Percentiles rank a stretch among this genome's conserved stretches.
These are phyloP conservation scores for Trichothecium sympodiale DNA, from an alignment of 2,329 filamentous ascomycete species.

Conservation along the genomic window DNA sequence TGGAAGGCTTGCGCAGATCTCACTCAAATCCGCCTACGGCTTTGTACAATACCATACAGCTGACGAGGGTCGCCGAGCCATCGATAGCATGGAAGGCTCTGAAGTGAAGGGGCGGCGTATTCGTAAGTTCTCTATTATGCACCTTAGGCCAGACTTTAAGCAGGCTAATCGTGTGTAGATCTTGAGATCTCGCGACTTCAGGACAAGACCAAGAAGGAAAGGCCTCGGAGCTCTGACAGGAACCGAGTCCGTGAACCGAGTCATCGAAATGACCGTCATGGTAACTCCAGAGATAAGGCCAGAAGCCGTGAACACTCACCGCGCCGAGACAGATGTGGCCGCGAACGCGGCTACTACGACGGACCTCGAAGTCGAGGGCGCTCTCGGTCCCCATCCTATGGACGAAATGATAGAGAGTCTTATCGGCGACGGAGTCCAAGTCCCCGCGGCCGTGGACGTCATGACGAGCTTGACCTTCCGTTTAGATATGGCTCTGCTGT, in stretches of 20 bases:
- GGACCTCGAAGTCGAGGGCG: conserved; percentile 41
- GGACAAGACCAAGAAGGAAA: conserved; percentile 57
- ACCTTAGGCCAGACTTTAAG: neutral
- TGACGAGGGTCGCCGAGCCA: conserved; percentile 61
- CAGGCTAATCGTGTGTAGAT: conserved; percentile 42
- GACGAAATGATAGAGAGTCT: conserved; percentile 31
- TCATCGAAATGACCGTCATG: conserved; percentile 33
- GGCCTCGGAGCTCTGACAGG: conserved; percentile 47
- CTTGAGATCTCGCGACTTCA: conserved; percentile 85
- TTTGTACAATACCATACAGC: conserved; percentile 88
- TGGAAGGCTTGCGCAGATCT: conserved; percentile 84
- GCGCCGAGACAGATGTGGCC: conserved; percentile 40
- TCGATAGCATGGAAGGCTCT: conserved; percentile 68
- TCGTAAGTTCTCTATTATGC: conserved; percentile 48
- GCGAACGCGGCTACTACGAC: conserved; percentile 31
- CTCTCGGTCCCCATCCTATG: conserved; percentile 54
- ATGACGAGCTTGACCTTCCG: conserved; percentile 58
- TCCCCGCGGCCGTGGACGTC: conserved; percentile 40
- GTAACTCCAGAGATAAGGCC: conserved; percentile 52
- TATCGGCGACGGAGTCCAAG: conserved; percentile 63
- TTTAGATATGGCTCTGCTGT: conserved; percentile 63
- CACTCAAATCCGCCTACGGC: conserved; percentile 91
- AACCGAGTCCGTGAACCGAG: conserved; percentile 26
- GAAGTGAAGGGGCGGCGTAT: conserved; percentile 85
- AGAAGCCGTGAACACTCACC: conserved; percentile 50